Percentiles rank a stretch among this genome's conserved stretches.
Evolutionary conservation across 257 asterid genomes (phyloP).

Genomic region (Striga asiatica): DNA sequence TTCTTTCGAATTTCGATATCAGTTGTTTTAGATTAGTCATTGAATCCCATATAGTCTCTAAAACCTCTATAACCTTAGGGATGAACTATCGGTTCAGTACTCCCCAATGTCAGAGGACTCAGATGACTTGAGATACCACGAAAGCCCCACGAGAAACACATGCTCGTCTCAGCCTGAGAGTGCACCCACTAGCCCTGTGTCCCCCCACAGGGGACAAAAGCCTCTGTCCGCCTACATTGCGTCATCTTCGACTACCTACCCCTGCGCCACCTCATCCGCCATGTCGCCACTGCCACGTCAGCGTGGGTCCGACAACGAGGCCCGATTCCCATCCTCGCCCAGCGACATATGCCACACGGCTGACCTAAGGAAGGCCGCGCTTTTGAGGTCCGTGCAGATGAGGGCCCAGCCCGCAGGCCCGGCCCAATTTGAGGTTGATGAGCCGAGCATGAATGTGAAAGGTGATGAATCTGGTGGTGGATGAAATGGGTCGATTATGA

Average conservation of each 20-base stretch:
- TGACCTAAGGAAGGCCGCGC: conserved; percentile 85
- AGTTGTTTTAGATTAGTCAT: too few species aligned
- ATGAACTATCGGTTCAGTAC: conserved; percentile 62
- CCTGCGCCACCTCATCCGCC: conserved; percentile 23
- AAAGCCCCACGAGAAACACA: conserved; percentile 35
- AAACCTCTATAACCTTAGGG: conserved; percentile 34
- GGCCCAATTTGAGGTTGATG: too few species aligned
- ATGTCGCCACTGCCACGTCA: conserved; percentile 59
- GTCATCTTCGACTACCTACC: conserved; percentile 33
- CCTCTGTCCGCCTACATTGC: conserved; percentile 33
- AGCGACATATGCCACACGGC: conserved; percentile 98
- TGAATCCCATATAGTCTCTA: neutral
- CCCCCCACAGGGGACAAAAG: conserved; percentile 76
- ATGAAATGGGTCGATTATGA: too few species aligned
- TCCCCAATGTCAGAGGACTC: conserved; percentile 99
- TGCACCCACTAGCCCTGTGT: conserved; percentile 79
- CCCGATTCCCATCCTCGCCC: conserved; percentile 92
- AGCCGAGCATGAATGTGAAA: too few species aligned
- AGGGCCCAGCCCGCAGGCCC: conserved; percentile 58
- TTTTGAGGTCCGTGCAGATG: conserved; percentile 86
- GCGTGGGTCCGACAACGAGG: conserved; percentile 84
- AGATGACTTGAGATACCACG: conserved; percentile 71
- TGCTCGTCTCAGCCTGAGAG: conserved; percentile 72
- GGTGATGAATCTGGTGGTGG: too few species aligned
- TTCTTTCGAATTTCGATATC: neutral